Base-by-base conservation (phyloP, 202 grass and related monocot species). In the Brachypodium distachyon region DNA sequence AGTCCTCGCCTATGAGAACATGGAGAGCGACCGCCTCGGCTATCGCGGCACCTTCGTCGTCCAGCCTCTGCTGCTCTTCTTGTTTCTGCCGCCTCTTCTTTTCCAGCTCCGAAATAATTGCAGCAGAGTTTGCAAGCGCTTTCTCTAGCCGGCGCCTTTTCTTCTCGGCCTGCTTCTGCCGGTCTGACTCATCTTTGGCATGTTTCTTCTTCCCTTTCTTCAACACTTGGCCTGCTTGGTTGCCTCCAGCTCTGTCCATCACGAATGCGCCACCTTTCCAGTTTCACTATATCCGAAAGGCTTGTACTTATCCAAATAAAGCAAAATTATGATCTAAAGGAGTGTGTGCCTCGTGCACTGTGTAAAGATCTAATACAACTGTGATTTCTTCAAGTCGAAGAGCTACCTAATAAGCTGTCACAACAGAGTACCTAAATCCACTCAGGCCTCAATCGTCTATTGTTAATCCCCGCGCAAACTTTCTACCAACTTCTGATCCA, bases 31-130 rank as follows among this genome's bases (percentile, higher is more conserved):
- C 91, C 10, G 84, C 82, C 27, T 90, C 87, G 13, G 91, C 87
- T 80, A 90, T 82, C 4, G 82, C 82, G 27, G 87, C 91, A 39
- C 87, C 91, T 67, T 94, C 91, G 5, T 83, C 82, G 9, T 90
- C 85, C 36, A 86, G 76, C 59, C 78, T 78, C 56, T 83, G 49
- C 58, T 85, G 87, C 62, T 94, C 91, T 72, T 93, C 84, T 83
- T 86, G 84, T 66, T 94, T 90, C 81, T 88, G 87, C 73, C 86
- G 87, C 78, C 85, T 85, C 82, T 94, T 94, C 79, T 94, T 90
- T 7, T 94, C 91, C 61, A 94, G 71, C 41, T 90, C 91, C 36
- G 87, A 90, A 5, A 90, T 90, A 58, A 94, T 90, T 6, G 87
- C 87, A 0, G 91, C 91, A 6, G 91, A 94, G 19, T 86, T 85